Conservation (phyloP, 2,329 filamentous ascomycete genomes). For the Clonostachys byssicola region DNA sequence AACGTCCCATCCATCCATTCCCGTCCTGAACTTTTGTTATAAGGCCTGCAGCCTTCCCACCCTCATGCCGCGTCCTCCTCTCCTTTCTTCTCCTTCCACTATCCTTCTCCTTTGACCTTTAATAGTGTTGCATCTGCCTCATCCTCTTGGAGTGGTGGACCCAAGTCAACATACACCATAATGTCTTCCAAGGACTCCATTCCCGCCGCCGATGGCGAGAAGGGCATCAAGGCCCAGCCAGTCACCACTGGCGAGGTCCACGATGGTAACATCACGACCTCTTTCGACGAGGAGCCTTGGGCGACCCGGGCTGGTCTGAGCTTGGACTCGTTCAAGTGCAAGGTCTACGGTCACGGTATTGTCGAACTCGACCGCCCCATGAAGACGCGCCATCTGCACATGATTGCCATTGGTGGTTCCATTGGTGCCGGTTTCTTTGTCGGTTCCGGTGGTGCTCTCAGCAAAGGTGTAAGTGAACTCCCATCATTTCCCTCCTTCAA, state of each 20-base stretch:
- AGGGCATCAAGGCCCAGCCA: not conserved
- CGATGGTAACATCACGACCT: conserved; percentile 3
- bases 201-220: conserved; percentile 5
- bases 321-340: conserved; percentile 29
- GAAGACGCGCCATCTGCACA: conserved; percentile 52
- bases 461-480: conserved; percentile 32
- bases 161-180: not conserved
- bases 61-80: not conserved
- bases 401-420: conserved; percentile 51
- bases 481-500: not conserved
- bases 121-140: too few species aligned
- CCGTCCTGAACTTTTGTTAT: conserved; percentile 5
- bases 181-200: conserved; percentile 7
- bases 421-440: conserved; percentile 55
- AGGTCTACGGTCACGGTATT: conserved; percentile 21
- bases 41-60: conserved; percentile 4
- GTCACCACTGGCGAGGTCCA: not conserved
- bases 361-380: conserved; percentile 36
- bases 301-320: conserved; percentile 31
- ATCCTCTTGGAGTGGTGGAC: too few species aligned
- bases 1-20: conserved; percentile 1
- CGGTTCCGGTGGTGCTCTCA: conserved; percentile 45
- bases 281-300: conserved; percentile 19
- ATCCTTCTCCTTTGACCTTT: not conserved
- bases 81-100: not conserved